These are phyloP conservation scores for Colletotrichum sublineola DNA, from an alignment of 2,329 filamentous ascomycete species.

Conservation along the genomic window DNA sequence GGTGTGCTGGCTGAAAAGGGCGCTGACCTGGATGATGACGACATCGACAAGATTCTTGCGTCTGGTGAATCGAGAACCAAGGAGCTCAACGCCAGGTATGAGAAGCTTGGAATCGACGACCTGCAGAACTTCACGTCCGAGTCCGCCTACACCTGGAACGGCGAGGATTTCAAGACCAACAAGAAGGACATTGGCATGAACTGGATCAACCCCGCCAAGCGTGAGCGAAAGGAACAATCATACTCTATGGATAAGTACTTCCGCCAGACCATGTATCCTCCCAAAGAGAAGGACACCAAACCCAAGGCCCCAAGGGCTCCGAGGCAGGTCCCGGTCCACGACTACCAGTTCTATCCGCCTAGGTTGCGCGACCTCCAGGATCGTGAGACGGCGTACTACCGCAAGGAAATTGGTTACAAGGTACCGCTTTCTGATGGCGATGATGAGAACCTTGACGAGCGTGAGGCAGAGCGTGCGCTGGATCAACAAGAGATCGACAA, in stretches of 20 bases:
- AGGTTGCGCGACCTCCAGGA: conserved; percentile 91
- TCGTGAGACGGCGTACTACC: conserved; percentile 93
- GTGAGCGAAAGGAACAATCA: conserved; percentile 96
- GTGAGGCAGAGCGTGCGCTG: conserved; percentile 86
- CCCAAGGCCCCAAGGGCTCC: conserved; percentile 96
- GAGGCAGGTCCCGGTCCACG: conserved; percentile 91
- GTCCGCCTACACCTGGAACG: conserved; percentile 99
- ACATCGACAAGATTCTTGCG: conserved; percentile 89
- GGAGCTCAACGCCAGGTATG: conserved; percentile 91
- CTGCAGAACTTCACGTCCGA: conserved; percentile 98
- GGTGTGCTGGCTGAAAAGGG: conserved; percentile 71
- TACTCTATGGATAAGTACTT: conserved; percentile 99
- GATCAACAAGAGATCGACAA: conserved; percentile 96
- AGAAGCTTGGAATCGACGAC: conserved; percentile 96
- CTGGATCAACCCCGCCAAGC: conserved; percentile 99
- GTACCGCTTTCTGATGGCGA: conserved; percentile 89
- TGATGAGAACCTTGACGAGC: conserved; percentile 87
- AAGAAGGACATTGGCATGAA: conserved; percentile 93
- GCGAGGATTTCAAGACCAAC: conserved; percentile 90
- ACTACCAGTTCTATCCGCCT: conserved; percentile 96
- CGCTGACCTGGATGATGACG: conserved; percentile 81
- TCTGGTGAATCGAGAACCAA: conserved; percentile 92
- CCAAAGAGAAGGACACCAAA: conserved; percentile 88
- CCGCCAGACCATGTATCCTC: conserved; percentile 83
- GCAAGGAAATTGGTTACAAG: conserved; percentile 97